Evolutionary conservation across 176 grass and related monocot species (phyloP).

Genomic region (Eremochloa ophiuroides): DNA sequence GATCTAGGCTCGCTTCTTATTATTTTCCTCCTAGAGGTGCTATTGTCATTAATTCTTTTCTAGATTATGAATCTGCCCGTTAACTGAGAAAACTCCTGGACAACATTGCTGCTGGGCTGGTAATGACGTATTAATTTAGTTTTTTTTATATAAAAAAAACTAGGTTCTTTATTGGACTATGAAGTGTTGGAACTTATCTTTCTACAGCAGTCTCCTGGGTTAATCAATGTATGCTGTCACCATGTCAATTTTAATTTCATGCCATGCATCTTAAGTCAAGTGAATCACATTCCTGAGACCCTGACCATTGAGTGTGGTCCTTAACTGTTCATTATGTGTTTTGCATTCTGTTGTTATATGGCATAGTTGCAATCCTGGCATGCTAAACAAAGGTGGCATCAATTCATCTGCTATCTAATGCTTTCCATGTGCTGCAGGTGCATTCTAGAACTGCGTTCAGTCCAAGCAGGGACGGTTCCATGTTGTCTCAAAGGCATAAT

Average conservation of each 20-base stretch:
- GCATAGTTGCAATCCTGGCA: not conserved
- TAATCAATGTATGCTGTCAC: not conserved
- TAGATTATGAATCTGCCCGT: not conserved
- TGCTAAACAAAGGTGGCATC: conserved; percentile 7
- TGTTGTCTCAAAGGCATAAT: conserved; percentile 52
- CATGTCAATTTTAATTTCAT: not conserved
- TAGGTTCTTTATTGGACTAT: conserved; percentile 5
- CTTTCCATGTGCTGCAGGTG: conserved; percentile 36
- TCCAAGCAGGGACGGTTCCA: conserved; percentile 38
- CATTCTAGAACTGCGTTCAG: conserved; percentile 52
- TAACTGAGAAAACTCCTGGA: not conserved
- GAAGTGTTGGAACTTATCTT: conserved; percentile 6
- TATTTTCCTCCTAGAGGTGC: not conserved
- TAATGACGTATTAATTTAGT: not conserved
- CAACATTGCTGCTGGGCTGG: not conserved
- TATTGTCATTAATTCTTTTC: not conserved
- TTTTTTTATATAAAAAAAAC: not conserved
- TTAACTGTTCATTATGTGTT: not conserved
- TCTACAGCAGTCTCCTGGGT: not conserved
- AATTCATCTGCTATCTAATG: conserved; percentile 8
- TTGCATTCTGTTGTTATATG: not conserved
- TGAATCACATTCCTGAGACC: not conserved
- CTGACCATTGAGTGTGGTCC: conserved; percentile 1
- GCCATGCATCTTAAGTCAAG: not conserved
- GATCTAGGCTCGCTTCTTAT: not conserved